Evolutionary conservation across 192 early-diverging fungal genomes (phyloP).

Genomic region (Dissophora ornata): DNA sequence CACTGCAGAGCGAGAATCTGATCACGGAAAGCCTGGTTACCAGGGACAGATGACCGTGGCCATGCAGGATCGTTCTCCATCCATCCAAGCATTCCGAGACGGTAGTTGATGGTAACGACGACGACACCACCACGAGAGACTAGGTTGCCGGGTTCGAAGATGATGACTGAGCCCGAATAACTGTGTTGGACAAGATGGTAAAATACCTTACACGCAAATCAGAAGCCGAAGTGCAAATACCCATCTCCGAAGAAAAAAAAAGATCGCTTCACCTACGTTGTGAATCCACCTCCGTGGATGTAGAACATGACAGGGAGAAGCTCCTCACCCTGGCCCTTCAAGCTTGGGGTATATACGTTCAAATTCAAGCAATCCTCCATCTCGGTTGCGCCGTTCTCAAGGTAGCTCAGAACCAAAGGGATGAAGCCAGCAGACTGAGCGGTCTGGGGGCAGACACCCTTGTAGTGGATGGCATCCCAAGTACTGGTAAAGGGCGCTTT

Average conservation of each 20-base stretch:
- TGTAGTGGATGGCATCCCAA: conserved; percentile 41
- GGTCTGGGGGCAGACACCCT: conserved; percentile 40
- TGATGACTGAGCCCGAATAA: conserved; percentile 10
- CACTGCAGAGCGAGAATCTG: conserved; percentile 66
- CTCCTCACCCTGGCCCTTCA: conserved; percentile 16
- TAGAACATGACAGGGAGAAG: conserved; percentile 71
- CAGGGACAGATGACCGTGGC: conserved; percentile 12
- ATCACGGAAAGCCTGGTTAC: conserved; percentile 58
- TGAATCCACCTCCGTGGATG: conserved; percentile 69
- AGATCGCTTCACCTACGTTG: conserved; percentile 47
- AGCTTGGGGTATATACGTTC: conserved; percentile 63
- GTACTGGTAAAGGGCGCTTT: conserved; percentile 24
- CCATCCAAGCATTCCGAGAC: conserved; percentile 67
- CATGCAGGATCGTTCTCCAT: conserved; percentile 18
- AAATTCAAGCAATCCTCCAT: conserved; percentile 68
- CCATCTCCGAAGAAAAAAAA: no score
- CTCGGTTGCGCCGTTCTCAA: conserved; percentile 40
- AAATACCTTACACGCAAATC: not conserved
- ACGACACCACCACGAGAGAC: conserved; percentile 47
- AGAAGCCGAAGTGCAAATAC: no score
- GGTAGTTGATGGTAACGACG: conserved; percentile 66
- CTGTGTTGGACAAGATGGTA: not conserved
- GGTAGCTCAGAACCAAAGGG: conserved; percentile 17
- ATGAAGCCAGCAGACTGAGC: conserved; percentile 37
- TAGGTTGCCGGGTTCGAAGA: conserved; percentile 49